A percentile compares a stretch with the other conserved stretches of the same genome.
Evolutionary conservation across 2,329 filamentous ascomycete species (phyloP).

Genomic region (Teratosphaeria zuluensis): DNA sequence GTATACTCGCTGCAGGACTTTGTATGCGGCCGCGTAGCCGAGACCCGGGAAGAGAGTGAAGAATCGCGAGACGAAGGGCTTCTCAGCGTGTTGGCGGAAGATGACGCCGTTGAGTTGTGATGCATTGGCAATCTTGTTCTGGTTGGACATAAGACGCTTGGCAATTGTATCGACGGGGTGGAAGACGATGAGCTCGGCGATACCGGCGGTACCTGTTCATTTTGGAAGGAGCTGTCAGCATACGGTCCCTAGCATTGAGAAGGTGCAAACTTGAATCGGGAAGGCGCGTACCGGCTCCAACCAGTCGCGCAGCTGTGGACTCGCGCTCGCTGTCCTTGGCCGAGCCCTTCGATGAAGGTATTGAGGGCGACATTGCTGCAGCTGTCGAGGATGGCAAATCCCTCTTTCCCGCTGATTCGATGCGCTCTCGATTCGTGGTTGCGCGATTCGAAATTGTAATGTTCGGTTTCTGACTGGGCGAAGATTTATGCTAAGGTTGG

Average conservation of each 20-base stretch:
- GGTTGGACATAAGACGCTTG: constrained; percentile 98
- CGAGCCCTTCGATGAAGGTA: constrained; percentile 14
- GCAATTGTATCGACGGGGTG: constrained; percentile 96
- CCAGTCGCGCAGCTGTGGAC: constrained; percentile 75
- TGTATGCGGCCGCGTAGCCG: constrained; percentile 96
- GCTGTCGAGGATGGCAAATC: background rate
- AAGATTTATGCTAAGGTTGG: too few relatives aligned
- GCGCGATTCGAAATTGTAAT: too few relatives aligned
- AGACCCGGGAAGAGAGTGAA: constrained; percentile 93
- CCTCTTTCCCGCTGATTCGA: background rate
- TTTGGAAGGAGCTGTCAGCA: background rate
- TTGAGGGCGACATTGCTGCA: constrained; percentile 18
- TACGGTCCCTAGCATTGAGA: background rate
- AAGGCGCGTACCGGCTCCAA: constrained; percentile 68
- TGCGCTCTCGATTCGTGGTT: background rate
- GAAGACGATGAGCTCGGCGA: constrained; percentile 87
- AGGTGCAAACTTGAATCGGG: background rate
- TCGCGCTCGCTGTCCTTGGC: constrained; percentile 67
- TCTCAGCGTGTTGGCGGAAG: constrained; percentile 79
- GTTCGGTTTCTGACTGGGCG: too few relatives aligned
- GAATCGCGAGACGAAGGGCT: constrained; percentile 66
- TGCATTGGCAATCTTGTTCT: constrained; percentile 55
- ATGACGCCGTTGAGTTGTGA: constrained; percentile 78
- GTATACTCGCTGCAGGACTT: constrained; percentile 94
- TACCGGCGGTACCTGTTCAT: constrained; percentile 70